Evolutionary conservation across 495 filamentous ascomycete species (phyloP), one percentile per base, ranked within the genome.

Genomic region (Penicillium lagena): DNA sequence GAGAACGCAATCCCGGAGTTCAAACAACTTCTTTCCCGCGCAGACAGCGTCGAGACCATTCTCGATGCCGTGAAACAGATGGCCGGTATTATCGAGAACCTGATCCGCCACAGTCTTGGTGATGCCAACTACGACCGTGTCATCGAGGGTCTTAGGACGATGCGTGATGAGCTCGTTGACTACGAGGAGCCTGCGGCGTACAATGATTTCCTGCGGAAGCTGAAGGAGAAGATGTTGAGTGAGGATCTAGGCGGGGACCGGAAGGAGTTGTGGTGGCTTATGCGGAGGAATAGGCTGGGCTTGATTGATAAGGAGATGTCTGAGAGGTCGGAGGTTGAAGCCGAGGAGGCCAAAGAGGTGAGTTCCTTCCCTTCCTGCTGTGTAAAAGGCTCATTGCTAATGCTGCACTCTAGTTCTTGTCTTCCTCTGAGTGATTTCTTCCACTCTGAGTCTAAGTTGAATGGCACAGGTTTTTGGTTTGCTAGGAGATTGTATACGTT

Each of bases 1-100:
- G 70, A 81, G 17, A 97, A 99, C 53, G 80, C 89, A 5, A 86
- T 99, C 37, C 90, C 94, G 0, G 85, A 90, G 41, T 97, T 96
- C 77, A 94, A 89, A 55, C 88, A 91, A 64, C 77, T 80, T 14
- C 71, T 97, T 12, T 72, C 74, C 0, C 64, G 67, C 1, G 76
- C 86, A 2, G 78, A 81, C 11, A 79, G 81, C 29, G 66, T 82
- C 12, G 69, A 74, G 12, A 73, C 70, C 4, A 73, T 94, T 17
- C 72, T 79, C 44, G 79, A 83, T 38, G 85, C 87, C 1, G 78
- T 78, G 4, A 78, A 79, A 50, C 87, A 95, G 58, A 85, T 99
- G 77, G 72, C 71, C 14, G 55, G 49, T 4, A 84, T 95, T 36
- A 78, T 93, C 41, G 76, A 82, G 48, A 69, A 72, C 7, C 78